Percentiles rank a stretch among this genome's conserved stretches.
Conservation (phyloP, 1,139 yeast genomes). For the Ogataea hybrid region DNA sequence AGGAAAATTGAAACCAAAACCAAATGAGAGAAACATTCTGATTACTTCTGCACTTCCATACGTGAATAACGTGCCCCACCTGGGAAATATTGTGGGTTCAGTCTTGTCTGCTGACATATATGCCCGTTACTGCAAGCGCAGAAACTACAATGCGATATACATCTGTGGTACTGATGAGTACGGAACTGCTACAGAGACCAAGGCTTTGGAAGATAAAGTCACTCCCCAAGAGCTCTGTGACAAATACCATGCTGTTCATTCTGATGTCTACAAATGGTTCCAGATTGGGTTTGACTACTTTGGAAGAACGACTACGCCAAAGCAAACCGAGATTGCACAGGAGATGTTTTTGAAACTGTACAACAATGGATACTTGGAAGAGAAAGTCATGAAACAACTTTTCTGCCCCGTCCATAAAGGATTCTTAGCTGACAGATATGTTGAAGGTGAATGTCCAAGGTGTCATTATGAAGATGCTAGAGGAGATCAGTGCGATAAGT, state of each 20-base stretch:
- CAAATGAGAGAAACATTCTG: constrained; percentile 72
- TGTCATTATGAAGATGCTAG: constrained; percentile 96
- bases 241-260: constrained; percentile 83
- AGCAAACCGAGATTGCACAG: constrained; percentile 95
- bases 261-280: constrained; percentile 94
- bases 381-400: constrained; percentile 82
- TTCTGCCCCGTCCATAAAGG: constrained; percentile 90
- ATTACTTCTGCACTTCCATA: constrained; percentile 97
- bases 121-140: constrained; percentile 84
- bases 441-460: constrained; percentile 96
- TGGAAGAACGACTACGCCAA: constrained; percentile 91
- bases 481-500: constrained; percentile 98
- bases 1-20: constrained; percentile 53
- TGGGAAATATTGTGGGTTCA: constrained; percentile 95
- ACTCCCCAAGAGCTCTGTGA: constrained; percentile 87
- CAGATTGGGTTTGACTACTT: constrained; percentile 91
- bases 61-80: constrained; percentile 96
- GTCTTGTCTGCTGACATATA: constrained; percentile 94
- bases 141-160: constrained; percentile 83
- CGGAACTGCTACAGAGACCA: constrained; percentile 99
- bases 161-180: constrained; percentile 98
- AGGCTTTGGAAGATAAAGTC: constrained; percentile 90
- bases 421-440: constrained; percentile 93
- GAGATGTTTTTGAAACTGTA: constrained; percentile 77
- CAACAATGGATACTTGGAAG: constrained; percentile 77